phyloP scores from a whole-genome alignment of 2,329 filamentous ascomycete species.

The Taxawa tesnikishii region DNA sequence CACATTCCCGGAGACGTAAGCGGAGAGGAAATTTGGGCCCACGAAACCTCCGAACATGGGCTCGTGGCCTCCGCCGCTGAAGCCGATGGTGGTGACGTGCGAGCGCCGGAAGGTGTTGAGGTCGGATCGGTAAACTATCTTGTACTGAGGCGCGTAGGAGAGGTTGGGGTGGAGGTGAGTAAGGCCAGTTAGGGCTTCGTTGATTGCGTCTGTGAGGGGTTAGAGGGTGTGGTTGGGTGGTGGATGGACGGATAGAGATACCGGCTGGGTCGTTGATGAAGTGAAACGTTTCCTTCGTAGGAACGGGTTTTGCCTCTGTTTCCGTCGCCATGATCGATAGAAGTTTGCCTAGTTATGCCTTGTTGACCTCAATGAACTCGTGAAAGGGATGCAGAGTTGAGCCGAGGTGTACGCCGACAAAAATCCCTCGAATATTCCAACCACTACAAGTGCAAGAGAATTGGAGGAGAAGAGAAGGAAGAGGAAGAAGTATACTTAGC shows the following conservation, averaged over 20 bases:
- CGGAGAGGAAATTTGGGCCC: slow-evolving; percentile 48
- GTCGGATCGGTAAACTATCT: slow-evolving; percentile 23
- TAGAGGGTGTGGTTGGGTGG: background rate
- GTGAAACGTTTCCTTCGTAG: slow-evolving; percentile 19
- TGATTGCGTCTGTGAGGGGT: slow-evolving; percentile 18
- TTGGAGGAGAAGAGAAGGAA: too few relatives aligned
- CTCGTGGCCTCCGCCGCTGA: slow-evolving; percentile 32
- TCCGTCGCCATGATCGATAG: slow-evolving; percentile 5
- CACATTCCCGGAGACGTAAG: slow-evolving; percentile 49
- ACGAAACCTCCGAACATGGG: slow-evolving; percentile 55
- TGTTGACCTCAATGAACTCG: too few relatives aligned
- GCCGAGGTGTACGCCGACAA: too few relatives aligned
- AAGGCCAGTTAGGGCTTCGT: slow-evolving; percentile 22
- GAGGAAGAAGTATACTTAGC: too few relatives aligned
- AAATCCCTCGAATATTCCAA: too few relatives aligned
- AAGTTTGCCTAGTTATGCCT: too few relatives aligned
- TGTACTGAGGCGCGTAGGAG: slow-evolving; percentile 21
- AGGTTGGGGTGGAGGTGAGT: slow-evolving; percentile 21
- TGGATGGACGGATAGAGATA: background rate
- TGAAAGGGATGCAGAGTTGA: too few relatives aligned
- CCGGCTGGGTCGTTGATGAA: slow-evolving; percentile 20
- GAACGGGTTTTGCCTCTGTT: background rate
- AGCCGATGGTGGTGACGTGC: slow-evolving; percentile 23
- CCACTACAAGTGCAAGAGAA: too few relatives aligned
- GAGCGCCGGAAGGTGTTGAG: slow-evolving; percentile 15